Base-by-base conservation (phyloP, 768 basidiomycete species). In the Lentinula lateritia region DNA sequence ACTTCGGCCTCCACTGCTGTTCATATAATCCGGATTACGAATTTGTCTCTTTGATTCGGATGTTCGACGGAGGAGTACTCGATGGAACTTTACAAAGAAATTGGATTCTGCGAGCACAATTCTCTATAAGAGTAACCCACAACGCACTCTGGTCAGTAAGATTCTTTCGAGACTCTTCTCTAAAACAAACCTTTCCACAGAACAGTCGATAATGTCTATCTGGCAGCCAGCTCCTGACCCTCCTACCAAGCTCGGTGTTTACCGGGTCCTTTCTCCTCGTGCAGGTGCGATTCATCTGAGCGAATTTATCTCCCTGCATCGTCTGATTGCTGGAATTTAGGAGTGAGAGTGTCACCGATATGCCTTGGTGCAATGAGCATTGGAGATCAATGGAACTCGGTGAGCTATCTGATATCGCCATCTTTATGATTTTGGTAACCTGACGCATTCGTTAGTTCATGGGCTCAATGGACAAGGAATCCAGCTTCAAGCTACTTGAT, bases 401-500 rank as follows among this genome's bases (percentile, higher is more conserved):
- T 56, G 23, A 8, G 55, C 16, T 18, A 38, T 35, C n/a, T 35
- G 28, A 3, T 28, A 28, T 28, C 9, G 18, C 9, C 6, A 12
- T 20, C 10, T 4, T 6, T 6, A 7, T n/a, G n/a, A 6, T 20
- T 28, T 13, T 34, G 32, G 16, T 6, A 2, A n/a, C 1, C 9
- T 52, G 20, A 38, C 35, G 12, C n/a, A 5, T 6, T 20, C 8
- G 10, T 0, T 20, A 62, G 38, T 56, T 71, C 23, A 70, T 75
- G 73, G 79, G 80, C n/a, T 62, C 67, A 3, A 78, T 79, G 74
- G 62, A 69, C 64, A 79, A 80, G 68, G 70, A 74, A 48, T 52
- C 66, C 18, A 68, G 73, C 9, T 80, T 80, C 66, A 70, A 77
- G 69, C 73, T 82, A 13, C 73, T 82, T 18, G 80, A 82, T 58